Base-by-base conservation (phyloP, 2,329 filamentous ascomycete species). In the Rhynchosporium secalis region DNA sequence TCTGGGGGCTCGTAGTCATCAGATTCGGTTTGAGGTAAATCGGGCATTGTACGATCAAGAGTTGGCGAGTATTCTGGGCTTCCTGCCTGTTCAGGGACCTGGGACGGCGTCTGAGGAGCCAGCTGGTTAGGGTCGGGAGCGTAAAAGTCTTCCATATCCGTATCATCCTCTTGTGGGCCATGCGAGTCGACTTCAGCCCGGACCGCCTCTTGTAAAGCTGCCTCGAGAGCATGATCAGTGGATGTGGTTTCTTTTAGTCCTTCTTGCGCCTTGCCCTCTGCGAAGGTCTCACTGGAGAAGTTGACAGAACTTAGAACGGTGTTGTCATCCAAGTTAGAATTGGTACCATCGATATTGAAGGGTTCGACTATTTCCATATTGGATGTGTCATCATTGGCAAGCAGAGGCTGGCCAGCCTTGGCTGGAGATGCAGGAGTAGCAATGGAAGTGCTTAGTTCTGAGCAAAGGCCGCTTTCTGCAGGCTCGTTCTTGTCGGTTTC, bases 1-100 rank as follows among this genome's bases (percentile, higher is more conserved):
- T 79, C 80, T 20, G 82, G 81, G 54, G 83, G 83, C 65, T 87
- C 83, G 68, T 86, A 85, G 55, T 76, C 79, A 63, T 86, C 83
- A 2, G 81, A 81, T 48, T 72, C 72, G 6, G 62, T 57, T 3
- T 71, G 69, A 43, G 56, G 57, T n/a, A 54, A 36, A 29, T 66
- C 62, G 36, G 62, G 58, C 7, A 63, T 41, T 15, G 47, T 54
- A 15, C 66, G 65, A 29, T 68, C 61, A 26, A 70, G 68, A 8
- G 63, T 60, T 26, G 70, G 69, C 5, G 68, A 68, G 57, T 72
- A 70, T 48, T 64, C 65, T 15, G 68, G 64, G 41, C 66, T 71
- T 40, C 54, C 56, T n/a, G 55, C 56, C 29, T 64, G 58, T 46
- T 67, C 67, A 36, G 65, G 65, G 8, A 49, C 52, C 1, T 55